Conservation (phyloP, 2,329 filamentous ascomycete genomes). For the Nemania serpens region DNA sequence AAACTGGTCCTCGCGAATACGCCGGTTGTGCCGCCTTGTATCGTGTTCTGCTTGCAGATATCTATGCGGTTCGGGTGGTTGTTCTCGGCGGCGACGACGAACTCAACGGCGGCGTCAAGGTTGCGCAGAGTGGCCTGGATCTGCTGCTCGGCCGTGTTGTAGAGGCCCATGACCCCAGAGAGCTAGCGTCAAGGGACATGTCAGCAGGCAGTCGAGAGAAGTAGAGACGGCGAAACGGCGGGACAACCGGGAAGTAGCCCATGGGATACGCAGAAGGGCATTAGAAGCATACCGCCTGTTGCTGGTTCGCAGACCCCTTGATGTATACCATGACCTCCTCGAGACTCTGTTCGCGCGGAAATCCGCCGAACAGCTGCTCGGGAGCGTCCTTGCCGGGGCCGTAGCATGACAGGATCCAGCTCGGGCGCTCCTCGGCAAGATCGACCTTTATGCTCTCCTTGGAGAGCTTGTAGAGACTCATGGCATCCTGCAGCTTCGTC, state of each 20-base stretch:
- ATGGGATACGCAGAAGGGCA: conserved; percentile 9
- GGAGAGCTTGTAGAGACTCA: conserved; percentile 56
- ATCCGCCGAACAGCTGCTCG: conserved; percentile 81
- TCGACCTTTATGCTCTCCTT: conserved; percentile 66
- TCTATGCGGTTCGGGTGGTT: conserved; percentile 78
- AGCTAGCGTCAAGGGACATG: conserved; percentile 48
- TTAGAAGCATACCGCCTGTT: conserved; percentile 50
- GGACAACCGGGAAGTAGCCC: background rate
- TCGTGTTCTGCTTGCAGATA: conserved; percentile 55
- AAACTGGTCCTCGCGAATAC: conserved; percentile 45
- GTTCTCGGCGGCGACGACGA: conserved; percentile 67
- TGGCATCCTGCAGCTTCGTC: conserved; percentile 23
- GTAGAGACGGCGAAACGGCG: too few species aligned
- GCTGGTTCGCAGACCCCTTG: conserved; percentile 45
- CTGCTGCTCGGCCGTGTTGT: conserved; percentile 69
- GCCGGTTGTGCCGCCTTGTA: conserved; percentile 50
- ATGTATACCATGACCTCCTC: conserved; percentile 87
- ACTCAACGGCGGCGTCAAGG: conserved; percentile 72
- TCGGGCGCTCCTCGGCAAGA: conserved; percentile 70
- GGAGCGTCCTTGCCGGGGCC: conserved; percentile 78
- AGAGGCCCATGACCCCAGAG: conserved; percentile 64
- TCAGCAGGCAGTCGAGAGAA: conserved; percentile 2
- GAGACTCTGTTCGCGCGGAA: conserved; percentile 78
- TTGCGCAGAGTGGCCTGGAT: conserved; percentile 73
- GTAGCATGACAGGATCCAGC: conserved; percentile 88